Evolutionary conservation across 345 rosid genomes (phyloP).

Genomic region (Eucalyptus pauciflora): DNA sequence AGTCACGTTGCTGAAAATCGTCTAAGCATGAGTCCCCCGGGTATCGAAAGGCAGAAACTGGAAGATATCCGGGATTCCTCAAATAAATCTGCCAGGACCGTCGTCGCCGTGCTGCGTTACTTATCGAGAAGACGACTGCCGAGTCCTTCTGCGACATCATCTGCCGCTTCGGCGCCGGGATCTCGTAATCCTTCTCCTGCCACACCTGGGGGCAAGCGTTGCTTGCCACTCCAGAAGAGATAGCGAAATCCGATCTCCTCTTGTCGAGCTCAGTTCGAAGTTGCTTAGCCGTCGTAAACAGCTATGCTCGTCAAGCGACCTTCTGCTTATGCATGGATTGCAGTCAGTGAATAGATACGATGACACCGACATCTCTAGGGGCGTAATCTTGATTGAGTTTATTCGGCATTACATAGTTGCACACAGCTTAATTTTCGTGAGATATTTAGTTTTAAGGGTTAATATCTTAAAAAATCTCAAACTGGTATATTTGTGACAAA

Average conservation of each 20-base stretch:
- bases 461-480: too few relatives aligned
- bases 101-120: not conserved
- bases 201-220: not conserved
- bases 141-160: not conserved
- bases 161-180: fast-evolving
- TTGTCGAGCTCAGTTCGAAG: not conserved
- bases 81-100: not conserved
- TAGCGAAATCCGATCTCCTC: too few relatives aligned
- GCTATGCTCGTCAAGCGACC: not conserved
- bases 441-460: not conserved
- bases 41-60: fast-evolving
- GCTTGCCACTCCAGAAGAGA: not conserved
- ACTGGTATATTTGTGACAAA: too few relatives aligned
- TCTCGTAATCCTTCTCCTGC: not conserved
- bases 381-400: not conserved
- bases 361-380: not conserved
- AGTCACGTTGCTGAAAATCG: not conserved
- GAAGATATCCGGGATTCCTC: too few relatives aligned
- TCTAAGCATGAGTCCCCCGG: not conserved
- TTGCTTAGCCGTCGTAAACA: not conserved
- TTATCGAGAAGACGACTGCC: not conserved
- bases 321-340: not conserved
- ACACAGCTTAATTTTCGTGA: not conserved
- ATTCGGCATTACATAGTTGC: not conserved
- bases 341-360: not conserved